Base-by-base conservation (phyloP, 176 grass and related monocot genomes). In the Triticum turgidum region DNA sequence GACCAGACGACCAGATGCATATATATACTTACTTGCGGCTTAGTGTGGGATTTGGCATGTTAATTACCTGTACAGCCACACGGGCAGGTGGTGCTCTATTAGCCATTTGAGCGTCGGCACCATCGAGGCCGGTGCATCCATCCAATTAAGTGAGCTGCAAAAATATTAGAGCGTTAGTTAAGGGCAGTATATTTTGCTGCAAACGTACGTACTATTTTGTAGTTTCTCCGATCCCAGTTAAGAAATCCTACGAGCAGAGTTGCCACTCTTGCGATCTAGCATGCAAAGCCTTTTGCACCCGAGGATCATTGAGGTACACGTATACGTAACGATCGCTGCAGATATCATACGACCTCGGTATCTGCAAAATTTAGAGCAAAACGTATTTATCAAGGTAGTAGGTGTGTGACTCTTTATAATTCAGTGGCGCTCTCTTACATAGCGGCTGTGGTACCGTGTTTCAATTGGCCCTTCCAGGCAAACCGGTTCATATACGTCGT, bases 41-140 rank as follows among this genome's bases (percentile, higher is more conserved):
- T 9, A 84, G 54, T 39, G 58, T 52, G 6, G 12, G 54, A 42
- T 67, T 22, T 25, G 25, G 21, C 3, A 17, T 30, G 3, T 38
- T 87, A 44, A 44, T 45, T 45, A 90, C 87, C 91, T 92, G 66
- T 34, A 87, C 21, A 93, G 5, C 88, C 85, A 93, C 30, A 87
- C 54, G 0, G 25, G 78, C 24, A 92, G 17, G 12, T 61, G 11
- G 9, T 90, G 70, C n/a, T 71, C 45, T 5, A 85, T 1, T 34
- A 89, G 59, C 88, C 82, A 89, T 80, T 66, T 89, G 34, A 89
- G 47, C 1, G 59, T 85, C 14, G 87, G 82, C 59, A 68, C 78
- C 82, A 85, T 89, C 22, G 88, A 73, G 12, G 2, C 69, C 21
- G 37, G 69, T n/a, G 37, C 5, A 73, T 73, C 21, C 4, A 3